Base-by-base conservation (phyloP, 305 asterid genomes). In the Ilex paraguariensis region DNA sequence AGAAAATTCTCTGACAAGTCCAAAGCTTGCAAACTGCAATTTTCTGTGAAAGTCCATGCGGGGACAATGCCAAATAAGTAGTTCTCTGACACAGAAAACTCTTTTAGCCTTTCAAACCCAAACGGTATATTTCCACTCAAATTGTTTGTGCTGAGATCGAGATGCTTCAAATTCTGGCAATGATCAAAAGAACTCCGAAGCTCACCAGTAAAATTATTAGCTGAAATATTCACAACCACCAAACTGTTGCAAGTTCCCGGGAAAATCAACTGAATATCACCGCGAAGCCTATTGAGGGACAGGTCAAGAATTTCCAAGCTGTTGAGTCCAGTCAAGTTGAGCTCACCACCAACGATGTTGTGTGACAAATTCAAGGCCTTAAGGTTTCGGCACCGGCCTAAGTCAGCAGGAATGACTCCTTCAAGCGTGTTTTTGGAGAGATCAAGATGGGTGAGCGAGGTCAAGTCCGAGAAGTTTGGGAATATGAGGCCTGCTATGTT, bases 1-100 rank as follows among this genome's bases (percentile, higher is more conserved):
- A 94, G 87, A 1, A 33, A 49, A 68, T 91, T 94, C 60, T 70
- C 88, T 0, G 97, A 91, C 61, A 91, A 72, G 66, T 94, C 99
- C 64, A 94, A 14, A 15, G 31, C 57, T 45, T 73, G 71, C 60
- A 94, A 57, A 21, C 81, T 79, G 76, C 99, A 94, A 14, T 73
- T 77, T 57, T 10, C 62, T 0, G 84, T 70, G 75, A 94, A 86
- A 70, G 70, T 61, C 73, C 56, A 61, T 0, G 79, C 7, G 15
- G 73, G 39, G 9, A 90, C 56, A 0, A 31, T 31, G 31, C 95
- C 97, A 0, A 79, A 69, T 62, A 85, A 81, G 0, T 54, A 52
- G 67, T 94, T 94, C 12, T 78, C 73, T 0, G 95, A 73, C 36
- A 94, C 56, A 0, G 94, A 83, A 63, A 94, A 54, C 59, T 88